A percentile compares a stretch with the other conserved stretches of the same genome.
Evolutionary conservation across 2,329 filamentous ascomycete species (phyloP).

Genomic region (Neonectria magnoliae): DNA sequence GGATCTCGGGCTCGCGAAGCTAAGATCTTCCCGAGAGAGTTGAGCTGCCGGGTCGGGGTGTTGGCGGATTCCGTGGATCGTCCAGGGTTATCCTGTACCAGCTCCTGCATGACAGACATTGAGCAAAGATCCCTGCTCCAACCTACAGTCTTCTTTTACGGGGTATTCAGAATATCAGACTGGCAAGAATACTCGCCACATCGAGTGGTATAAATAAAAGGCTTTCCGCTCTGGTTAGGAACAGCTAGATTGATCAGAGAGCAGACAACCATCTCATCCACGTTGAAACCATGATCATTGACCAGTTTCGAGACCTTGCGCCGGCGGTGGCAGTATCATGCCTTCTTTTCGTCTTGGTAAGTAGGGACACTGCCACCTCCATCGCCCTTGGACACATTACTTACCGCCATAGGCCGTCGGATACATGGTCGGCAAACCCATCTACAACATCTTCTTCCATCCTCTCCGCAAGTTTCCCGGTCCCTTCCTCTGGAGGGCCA

Average conservation of each 20-base stretch:
- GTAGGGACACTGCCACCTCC: neutral
- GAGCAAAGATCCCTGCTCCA: neutral
- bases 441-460: conserved; percentile 13
- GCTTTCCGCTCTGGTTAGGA: neutral
- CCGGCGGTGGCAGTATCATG: no score
- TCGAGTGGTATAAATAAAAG: neutral
- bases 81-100: no score
- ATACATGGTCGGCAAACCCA: neutral
- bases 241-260: neutral
- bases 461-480: conserved; percentile 14
- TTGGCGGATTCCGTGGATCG: neutral
- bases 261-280: neutral
- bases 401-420: neutral
- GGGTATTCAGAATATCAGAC: neutral
- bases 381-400: neutral
- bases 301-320: neutral
- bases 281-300: neutral
- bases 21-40: neutral
- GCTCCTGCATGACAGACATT: neutral
- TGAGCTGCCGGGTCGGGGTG: no score
- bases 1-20: neutral
- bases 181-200: neutral
- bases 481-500: conserved; percentile 5
- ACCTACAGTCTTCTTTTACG: neutral
- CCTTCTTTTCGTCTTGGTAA: neutral